Percentiles rank a stretch among this genome's conserved stretches.
Conservation (phyloP, 1,284 basidiomycete genomes). For the Rhizoctonia solani region DNA sequence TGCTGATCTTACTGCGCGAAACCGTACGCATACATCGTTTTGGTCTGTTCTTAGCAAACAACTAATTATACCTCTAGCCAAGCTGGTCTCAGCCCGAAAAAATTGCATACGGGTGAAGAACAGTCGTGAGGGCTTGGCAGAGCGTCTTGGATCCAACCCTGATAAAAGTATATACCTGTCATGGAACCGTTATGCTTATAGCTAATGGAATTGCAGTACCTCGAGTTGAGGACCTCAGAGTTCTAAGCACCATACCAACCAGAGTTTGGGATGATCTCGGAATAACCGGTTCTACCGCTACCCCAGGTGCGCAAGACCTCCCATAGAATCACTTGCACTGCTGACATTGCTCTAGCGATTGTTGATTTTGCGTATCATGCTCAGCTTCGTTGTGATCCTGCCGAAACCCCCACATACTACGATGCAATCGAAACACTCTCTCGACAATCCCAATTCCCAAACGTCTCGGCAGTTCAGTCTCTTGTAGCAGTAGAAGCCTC, state of each 20-base stretch:
- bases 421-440: slow-evolving; percentile 51
- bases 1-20: slow-evolving; percentile 57
- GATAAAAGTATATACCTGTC: slow-evolving; percentile 62
- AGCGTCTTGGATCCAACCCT: slow-evolving; percentile 42
- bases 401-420: slow-evolving; percentile 63
- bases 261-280: slow-evolving; percentile 52
- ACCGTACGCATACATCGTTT: slow-evolving; percentile 52
- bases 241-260: slow-evolving; percentile 58
- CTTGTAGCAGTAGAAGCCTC: slow-evolving; percentile 62
- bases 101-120: slow-evolving; percentile 9
- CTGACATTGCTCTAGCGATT: slow-evolving; percentile 53
- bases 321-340: not conserved
- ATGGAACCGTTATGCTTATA: not conserved
- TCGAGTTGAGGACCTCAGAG: slow-evolving; percentile 24
- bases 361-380: slow-evolving; percentile 74
- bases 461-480: slow-evolving; percentile 51
- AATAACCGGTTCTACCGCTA: slow-evolving; percentile 64
- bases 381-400: slow-evolving; percentile 76
- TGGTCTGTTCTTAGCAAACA: not conserved
- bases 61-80: not conserved
- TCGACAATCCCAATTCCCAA: slow-evolving; percentile 48
- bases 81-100: not conserved
- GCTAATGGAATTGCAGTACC: slow-evolving; percentile 14
- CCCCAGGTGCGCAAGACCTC: slow-evolving; percentile 54
- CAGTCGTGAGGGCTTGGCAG: slow-evolving; percentile 5